Evolutionary conservation across 2,329 filamentous ascomycete genomes (phyloP), one percentile per base, ranked within the genome.

Genomic region (Aureobasidium sp.): DNA sequence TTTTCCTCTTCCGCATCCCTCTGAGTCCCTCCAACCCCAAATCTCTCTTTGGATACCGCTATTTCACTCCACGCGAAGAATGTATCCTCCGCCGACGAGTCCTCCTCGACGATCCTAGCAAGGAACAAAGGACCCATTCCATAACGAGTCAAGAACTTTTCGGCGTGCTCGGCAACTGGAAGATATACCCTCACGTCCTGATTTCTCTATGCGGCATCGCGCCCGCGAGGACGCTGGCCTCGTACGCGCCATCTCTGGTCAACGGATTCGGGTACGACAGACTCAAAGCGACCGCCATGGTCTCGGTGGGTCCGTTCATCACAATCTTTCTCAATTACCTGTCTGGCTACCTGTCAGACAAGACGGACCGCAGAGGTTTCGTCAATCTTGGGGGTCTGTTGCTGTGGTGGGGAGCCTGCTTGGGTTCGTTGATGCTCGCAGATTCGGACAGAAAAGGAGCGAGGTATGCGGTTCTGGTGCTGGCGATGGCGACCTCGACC

Each of bases 1-100:
- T 76, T 8, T 73, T 78, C 0, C 80, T 73, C 59, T 71, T 76
- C 8, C 70, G 80, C 16, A 80, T 84, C 44, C 35, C 50, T 45
- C 6, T 55, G 42, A 41, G 38, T 42, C 11, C 25, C 51, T 8
- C 7, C 2, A 25, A 22, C 21, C 39, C 39, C 10, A 27, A 14
- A 25, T 17, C 39, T 25, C 14, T 25, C 2, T 25, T 42, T 7
- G 44, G 55, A 29, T 30, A 57, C 22, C 37, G 34, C 8, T 57
- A 57, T 32, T 58, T 58, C 30, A 57, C 32, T 30, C 52, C 53
- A 17, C 32, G 47, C 11, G 57, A 58, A 39, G 50, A 24, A 16
- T 48, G 49, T 27, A 58, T 57, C 25, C 41, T 57, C 4, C 34
- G 44, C 2, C 40, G 45, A 32, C 38, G 57, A 19, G 54, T 58